phyloP scores from a whole-genome alignment of 441 rosid species.

The Croton laevigatus region DNA sequence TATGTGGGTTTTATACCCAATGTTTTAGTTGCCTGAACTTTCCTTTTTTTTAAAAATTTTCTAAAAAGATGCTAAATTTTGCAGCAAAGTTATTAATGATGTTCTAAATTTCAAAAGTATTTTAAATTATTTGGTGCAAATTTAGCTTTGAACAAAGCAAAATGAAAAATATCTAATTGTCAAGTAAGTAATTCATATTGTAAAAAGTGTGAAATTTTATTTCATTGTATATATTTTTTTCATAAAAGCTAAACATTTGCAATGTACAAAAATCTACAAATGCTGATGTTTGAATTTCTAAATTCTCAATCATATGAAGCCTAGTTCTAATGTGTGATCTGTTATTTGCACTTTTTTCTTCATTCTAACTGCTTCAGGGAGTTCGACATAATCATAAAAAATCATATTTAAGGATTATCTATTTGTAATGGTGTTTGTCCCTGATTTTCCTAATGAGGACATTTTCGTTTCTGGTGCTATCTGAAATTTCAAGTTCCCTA shows the following conservation, averaged over 20 bases:
- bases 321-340: background rate
- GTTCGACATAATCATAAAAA: background rate
- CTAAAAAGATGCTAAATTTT: too few relatives aligned
- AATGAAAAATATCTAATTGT: too few relatives aligned
- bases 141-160: too few relatives aligned
- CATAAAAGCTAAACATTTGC: background rate
- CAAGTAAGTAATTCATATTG: background rate
- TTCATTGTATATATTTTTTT: background rate
- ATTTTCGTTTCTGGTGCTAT: background rate
- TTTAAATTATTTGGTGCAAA: too few relatives aligned
- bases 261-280: background rate
- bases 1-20: too few relatives aligned
- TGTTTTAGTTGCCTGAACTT: too few relatives aligned
- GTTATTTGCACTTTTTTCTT: background rate
- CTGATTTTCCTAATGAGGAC: background rate
- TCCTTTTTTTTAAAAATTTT: too few relatives aligned
- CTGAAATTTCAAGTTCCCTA: background rate
- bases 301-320: background rate
- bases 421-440: too few relatives aligned
- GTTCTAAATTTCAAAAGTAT: too few relatives aligned
- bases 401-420: background rate
- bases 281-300: background rate
- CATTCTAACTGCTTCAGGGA: background rate
- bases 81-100: too few relatives aligned
- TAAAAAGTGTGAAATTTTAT: too few relatives aligned